phyloP scores from a whole-genome alignment of 192 early-diverging fungal species.

The Backusella australiensis region DNA sequence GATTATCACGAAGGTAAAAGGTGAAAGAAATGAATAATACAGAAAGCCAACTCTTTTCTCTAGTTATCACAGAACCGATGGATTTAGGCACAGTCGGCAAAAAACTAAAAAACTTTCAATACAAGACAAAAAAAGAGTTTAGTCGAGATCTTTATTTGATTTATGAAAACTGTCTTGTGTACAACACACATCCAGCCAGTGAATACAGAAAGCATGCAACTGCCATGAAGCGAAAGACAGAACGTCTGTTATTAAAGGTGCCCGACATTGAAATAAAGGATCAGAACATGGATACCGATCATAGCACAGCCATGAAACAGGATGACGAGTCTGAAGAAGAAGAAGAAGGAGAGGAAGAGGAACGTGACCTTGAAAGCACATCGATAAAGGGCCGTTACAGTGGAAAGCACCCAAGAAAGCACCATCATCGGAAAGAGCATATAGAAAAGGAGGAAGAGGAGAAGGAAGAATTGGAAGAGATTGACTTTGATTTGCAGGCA shows the following conservation, averaged over 20 bases:
- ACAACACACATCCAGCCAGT: constrained; percentile 89
- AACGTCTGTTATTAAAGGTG: constrained; percentile 71
- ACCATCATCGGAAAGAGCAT: constrained; percentile 38
- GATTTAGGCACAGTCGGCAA: constrained; percentile 89
- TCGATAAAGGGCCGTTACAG: not conserved
- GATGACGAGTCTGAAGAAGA: constrained; percentile 41
- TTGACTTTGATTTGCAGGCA: constrained; percentile 52
- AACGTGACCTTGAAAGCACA: constrained; percentile 9
- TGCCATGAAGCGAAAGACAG: constrained; percentile 76
- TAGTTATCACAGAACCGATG: constrained; percentile 94
- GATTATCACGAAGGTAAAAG: constrained; percentile 80
- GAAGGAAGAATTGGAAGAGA: constrained; percentile 41
- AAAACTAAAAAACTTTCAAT: constrained; percentile 78
- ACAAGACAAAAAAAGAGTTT: constrained; percentile 89
- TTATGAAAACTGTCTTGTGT: constrained; percentile 88
- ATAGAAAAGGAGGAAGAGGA: constrained; percentile 27
- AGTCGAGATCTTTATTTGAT: constrained; percentile 85
- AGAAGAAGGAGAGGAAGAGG: constrained; percentile 30
- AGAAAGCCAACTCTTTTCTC: not conserved
- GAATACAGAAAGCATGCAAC: constrained; percentile 84
- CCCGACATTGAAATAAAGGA: constrained; percentile 81
- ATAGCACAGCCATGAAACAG: not conserved
- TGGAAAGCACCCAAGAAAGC: constrained; percentile 13
- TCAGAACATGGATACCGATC: constrained; percentile 43
- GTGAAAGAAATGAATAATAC: not conserved